These are phyloP conservation scores for Lasiodiplodia citricola DNA, from an alignment of 2,329 filamentous ascomycete genomes.

Conservation along the genomic window DNA sequence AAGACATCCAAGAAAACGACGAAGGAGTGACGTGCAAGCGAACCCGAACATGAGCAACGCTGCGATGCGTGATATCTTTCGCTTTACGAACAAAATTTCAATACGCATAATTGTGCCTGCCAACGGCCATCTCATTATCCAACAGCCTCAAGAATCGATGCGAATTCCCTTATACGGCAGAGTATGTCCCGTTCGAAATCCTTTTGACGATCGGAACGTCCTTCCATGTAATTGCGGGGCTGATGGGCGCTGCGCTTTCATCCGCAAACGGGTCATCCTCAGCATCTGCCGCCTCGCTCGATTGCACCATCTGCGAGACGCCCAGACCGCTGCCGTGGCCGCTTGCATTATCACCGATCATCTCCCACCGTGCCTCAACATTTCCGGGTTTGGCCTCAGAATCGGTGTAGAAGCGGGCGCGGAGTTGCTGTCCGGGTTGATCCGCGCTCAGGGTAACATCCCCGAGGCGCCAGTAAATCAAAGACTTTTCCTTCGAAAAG, in stretches of 20 bases:
- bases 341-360: slow-evolving; percentile 56
- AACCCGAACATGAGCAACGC: background rate
- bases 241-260: slow-evolving; percentile 47
- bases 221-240: slow-evolving; percentile 40
- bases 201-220: slow-evolving; percentile 42
- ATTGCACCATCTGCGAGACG: slow-evolving; percentile 45
- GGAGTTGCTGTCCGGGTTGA: slow-evolving; percentile 70
- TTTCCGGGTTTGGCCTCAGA: slow-evolving; percentile 73
- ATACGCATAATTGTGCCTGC: slow-evolving; percentile 10
- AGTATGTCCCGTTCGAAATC: slow-evolving; percentile 45
- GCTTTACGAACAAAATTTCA: slow-evolving; percentile 2
- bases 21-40: slow-evolving; percentile 14
- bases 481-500: slow-evolving; percentile 75
- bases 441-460: slow-evolving; percentile 71
- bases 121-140: slow-evolving; percentile 20
- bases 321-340: slow-evolving; percentile 68
- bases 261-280: slow-evolving; percentile 75
- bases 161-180: slow-evolving; percentile 11
- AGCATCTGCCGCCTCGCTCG: slow-evolving; percentile 51
- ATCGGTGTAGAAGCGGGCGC: slow-evolving; percentile 81
- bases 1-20: background rate
- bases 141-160: slow-evolving; percentile 15
- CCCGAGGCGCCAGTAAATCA: slow-evolving; percentile 81
- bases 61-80: slow-evolving; percentile 20
- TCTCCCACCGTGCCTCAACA: slow-evolving; percentile 84